These are phyloP conservation scores for Debaryomyces subglobosus DNA, from an alignment of 1,139 yeast genomes.

Conservation along the genomic window DNA sequence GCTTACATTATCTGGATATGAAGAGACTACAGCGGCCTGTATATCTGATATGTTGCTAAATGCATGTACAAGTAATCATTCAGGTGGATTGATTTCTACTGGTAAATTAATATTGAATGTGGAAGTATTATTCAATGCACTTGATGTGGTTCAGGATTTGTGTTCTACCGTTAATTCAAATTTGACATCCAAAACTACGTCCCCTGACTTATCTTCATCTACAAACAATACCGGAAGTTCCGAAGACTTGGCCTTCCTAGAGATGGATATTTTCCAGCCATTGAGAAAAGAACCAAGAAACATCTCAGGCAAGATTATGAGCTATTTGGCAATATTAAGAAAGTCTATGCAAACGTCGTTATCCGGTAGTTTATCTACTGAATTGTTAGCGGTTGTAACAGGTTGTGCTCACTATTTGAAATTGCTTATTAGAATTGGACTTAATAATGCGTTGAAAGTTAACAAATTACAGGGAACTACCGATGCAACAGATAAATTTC, in stretches of 20 bases:
- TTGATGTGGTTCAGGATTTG: slow-evolving; percentile 56
- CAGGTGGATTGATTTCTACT: slow-evolving; percentile 71
- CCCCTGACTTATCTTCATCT: slow-evolving; percentile 3
- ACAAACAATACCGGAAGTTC: slow-evolving; percentile 7
- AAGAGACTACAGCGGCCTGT: slow-evolving; percentile 89
- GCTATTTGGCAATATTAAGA: slow-evolving; percentile 70
- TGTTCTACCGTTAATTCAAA: slow-evolving; percentile 20
- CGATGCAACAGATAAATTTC: slow-evolving; percentile 63
- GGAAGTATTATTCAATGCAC: slow-evolving; percentile 75
- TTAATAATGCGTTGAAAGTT: slow-evolving; percentile 70
- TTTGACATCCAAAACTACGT: not conserved
- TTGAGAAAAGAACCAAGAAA: slow-evolving; percentile 83
- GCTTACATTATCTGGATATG: slow-evolving; percentile 86
- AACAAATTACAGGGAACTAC: slow-evolving; percentile 63
- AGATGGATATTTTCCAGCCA: slow-evolving; percentile 30
- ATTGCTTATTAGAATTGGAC: slow-evolving; percentile 77
- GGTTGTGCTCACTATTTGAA: slow-evolving; percentile 93
- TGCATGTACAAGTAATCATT: slow-evolving; percentile 77
- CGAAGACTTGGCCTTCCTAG: slow-evolving; percentile 7
- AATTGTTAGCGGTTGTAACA: slow-evolving; percentile 77
- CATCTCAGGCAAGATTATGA: slow-evolving; percentile 77
- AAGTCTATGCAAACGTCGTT: slow-evolving; percentile 51
- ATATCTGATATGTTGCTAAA: slow-evolving; percentile 90
- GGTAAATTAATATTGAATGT: slow-evolving; percentile 74
- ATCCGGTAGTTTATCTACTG: slow-evolving; percentile 62